Percentiles rank a stretch among this genome's conserved stretches.
Evolutionary conservation across 2,329 filamentous ascomycete species (phyloP).

Genomic region (Claviceps lovelessii): DNA sequence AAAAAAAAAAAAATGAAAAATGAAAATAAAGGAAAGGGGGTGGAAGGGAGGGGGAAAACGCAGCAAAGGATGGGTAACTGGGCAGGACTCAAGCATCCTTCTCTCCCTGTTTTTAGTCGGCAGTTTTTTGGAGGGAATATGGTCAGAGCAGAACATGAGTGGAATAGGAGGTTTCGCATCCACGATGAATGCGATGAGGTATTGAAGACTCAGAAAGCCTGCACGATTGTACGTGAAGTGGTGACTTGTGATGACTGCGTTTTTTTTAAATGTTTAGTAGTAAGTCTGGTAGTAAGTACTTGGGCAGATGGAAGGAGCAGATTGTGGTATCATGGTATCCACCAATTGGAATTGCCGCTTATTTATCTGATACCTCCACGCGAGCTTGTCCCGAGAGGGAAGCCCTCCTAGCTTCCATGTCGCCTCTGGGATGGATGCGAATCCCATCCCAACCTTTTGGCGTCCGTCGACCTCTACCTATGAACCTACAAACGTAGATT

Average conservation of each 20-base stretch:
- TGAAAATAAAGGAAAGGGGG: too few species aligned
- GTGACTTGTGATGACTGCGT: not conserved
- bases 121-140: not conserved
- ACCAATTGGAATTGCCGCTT: not conserved
- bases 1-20: too few species aligned
- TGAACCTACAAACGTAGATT: too few species aligned
- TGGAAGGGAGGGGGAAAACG: not conserved
- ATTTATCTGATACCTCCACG: not conserved
- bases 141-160: not conserved
- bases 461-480: too few species aligned
- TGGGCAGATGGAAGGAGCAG: not conserved
- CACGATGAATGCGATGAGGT: not conserved
- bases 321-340: not conserved
- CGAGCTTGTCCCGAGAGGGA: not conserved
- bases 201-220: too few species aligned
- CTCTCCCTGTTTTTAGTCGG: not conserved
- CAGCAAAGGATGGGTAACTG: constrained; percentile 3
- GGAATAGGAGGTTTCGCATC: not conserved
- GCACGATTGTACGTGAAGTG: not conserved
- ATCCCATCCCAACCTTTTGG: too few species aligned
- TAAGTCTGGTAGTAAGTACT: too few species aligned
- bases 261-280: not conserved
- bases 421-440: too few species aligned
- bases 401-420: not conserved
- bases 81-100: not conserved